These are phyloP conservation scores for Pythium apleroticum DNA, from an alignment of 352 stramenopile species.

Conservation along the genomic window DNA sequence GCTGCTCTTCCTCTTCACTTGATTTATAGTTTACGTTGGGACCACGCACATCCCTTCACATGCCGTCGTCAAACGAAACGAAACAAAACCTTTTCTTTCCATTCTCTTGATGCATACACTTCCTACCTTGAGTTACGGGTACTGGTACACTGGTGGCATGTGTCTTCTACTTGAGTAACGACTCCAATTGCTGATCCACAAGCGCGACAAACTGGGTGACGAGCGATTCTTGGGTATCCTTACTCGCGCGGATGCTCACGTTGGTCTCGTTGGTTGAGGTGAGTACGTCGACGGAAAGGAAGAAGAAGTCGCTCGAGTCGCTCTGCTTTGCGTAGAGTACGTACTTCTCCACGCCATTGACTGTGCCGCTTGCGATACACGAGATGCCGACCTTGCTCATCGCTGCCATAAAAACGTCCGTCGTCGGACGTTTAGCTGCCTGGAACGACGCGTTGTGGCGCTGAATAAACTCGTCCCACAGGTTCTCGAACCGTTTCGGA, in stretches of 20 bases:
- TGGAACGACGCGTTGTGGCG: slow-evolving; percentile 30
- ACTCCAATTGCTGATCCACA: slow-evolving; percentile 22
- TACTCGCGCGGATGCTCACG: slow-evolving; percentile 45
- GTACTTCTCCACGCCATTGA: slow-evolving; percentile 70
- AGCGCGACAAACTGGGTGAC: slow-evolving; percentile 49
- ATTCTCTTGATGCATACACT: not conserved
- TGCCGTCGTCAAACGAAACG: not conserved
- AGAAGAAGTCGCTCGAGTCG: slow-evolving; percentile 47
- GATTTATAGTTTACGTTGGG: slow-evolving; percentile 4
- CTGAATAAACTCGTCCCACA: slow-evolving; percentile 79
- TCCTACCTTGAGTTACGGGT: not conserved
- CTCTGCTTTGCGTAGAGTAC: slow-evolving; percentile 75
- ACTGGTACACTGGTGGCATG: slow-evolving; percentile 13
- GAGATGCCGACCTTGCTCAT: slow-evolving; percentile 48
- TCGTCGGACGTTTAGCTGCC: slow-evolving; percentile 23
- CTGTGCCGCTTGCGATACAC: slow-evolving; percentile 75
- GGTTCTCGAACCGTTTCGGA: slow-evolving; percentile 66
- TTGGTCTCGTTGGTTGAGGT: slow-evolving; percentile 34
- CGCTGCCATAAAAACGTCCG: slow-evolving; percentile 33
- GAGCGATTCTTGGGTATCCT: slow-evolving; percentile 42
- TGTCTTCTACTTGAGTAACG: slow-evolving; percentile 8
- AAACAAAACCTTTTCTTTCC: slow-evolving; percentile 4
- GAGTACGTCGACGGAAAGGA: slow-evolving; percentile 51
- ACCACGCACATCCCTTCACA: not conserved
- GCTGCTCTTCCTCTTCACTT: slow-evolving; percentile 1